phyloP scores from a whole-genome alignment of 2,329 filamentous ascomycete species.

The Neocucurbitaria cava region DNA sequence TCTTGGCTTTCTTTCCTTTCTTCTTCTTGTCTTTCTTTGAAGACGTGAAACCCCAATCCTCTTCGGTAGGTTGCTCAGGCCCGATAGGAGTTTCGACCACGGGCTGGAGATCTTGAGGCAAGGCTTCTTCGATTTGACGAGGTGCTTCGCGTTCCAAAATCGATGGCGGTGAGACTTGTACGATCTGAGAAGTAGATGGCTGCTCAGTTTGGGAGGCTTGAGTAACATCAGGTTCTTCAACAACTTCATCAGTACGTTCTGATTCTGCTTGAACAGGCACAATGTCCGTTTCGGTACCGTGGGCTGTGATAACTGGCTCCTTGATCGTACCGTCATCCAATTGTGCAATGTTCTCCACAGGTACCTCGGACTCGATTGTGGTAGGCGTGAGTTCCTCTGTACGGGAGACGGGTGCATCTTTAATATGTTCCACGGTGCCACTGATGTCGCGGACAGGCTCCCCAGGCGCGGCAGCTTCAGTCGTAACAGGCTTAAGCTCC shows the following conservation, averaged over 20 bases:
- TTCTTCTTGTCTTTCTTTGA: conserved; percentile 35
- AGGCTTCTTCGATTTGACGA: neutral
- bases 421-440: neutral
- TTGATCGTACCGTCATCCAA: neutral
- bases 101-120: neutral
- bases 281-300: neutral
- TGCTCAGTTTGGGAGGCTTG: conserved; percentile 4
- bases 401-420: neutral
- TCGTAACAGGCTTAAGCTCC: neutral
- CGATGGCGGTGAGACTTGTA: neutral
- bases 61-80: conserved; percentile 2
- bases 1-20: conserved; percentile 33
- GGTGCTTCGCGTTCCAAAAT: conserved; percentile 1
- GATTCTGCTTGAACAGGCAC: neutral
- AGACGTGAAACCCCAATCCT: conserved; percentile 10
- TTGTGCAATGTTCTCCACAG: neutral
- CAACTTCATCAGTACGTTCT: neutral
- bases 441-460: neutral
- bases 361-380: neutral
- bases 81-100: neutral
- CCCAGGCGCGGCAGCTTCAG: neutral
- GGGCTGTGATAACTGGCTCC: neutral
- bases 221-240: neutral
- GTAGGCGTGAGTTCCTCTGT: neutral
- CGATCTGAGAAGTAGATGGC: neutral